Percentiles rank a stretch among this genome's conserved stretches.
Conservation (phyloP, 495 filamentous ascomycete genomes). For the Penicillium fimorum region DNA sequence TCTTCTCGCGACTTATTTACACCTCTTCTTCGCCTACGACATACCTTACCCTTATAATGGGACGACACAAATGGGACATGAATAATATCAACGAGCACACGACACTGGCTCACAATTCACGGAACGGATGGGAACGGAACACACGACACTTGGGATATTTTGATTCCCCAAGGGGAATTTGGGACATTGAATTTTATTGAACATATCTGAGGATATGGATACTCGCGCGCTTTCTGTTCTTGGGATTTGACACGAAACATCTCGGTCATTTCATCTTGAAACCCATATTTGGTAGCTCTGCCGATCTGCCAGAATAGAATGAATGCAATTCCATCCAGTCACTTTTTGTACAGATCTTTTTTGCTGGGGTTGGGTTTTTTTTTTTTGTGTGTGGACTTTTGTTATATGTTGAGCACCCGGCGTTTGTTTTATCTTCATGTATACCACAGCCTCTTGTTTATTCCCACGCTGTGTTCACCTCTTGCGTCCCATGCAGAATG, state of each 20-base stretch:
- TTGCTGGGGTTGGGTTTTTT: background rate
- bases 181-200: slow-evolving; percentile 16
- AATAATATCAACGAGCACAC: slow-evolving; percentile 32
- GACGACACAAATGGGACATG: slow-evolving; percentile 35
- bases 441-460: slow-evolving; percentile 2
- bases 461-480: background rate
- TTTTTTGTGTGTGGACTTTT: slow-evolving; percentile 4
- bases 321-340: slow-evolving; percentile 2
- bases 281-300: background rate
- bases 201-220: slow-evolving; percentile 26
- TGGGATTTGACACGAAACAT: background rate
- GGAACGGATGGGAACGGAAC: slow-evolving; percentile 20
- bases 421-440: slow-evolving; percentile 4
- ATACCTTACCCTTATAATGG: slow-evolving; percentile 25
- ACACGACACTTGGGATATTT: slow-evolving; percentile 14
- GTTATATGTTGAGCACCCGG: slow-evolving; percentile 1
- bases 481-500: background rate
- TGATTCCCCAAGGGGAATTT: slow-evolving; percentile 15
- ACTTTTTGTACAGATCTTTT: slow-evolving; percentile 7
- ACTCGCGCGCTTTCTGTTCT: slow-evolving; percentile 10
- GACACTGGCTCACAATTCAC: slow-evolving; percentile 15
- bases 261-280: background rate
- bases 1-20: slow-evolving; percentile 17
- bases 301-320: background rate
- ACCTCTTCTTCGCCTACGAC: slow-evolving; percentile 13